A percentile compares a stretch with the other conserved stretches of the same genome.
phyloP scores from a whole-genome alignment of 768 basidiomycete genomes.

The Tricholoma furcatifolium region DNA sequence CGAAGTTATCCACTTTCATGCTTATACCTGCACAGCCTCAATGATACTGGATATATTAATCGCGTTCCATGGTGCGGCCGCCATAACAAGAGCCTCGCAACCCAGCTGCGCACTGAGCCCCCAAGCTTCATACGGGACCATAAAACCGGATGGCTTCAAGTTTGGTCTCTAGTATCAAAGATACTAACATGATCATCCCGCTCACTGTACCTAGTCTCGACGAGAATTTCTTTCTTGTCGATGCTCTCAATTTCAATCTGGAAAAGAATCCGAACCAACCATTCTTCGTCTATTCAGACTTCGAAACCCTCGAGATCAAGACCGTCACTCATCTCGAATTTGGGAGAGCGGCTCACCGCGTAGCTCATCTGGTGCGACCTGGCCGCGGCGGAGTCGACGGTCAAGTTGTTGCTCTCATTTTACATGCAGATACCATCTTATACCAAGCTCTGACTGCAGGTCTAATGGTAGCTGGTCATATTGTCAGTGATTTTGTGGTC shows the following conservation, averaged over 20 bases:
- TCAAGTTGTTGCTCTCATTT: slow-evolving; percentile 28
- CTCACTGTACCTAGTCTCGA: background rate
- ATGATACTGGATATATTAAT: no score
- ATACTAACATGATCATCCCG: no score
- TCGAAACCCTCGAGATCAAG: slow-evolving; percentile 13
- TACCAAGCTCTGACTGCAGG: slow-evolving; percentile 36
- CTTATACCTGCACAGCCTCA: no score
- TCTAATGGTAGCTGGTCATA: slow-evolving; percentile 22
- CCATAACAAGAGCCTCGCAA: no score
- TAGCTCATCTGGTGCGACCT: slow-evolving; percentile 32
- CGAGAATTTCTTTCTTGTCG: slow-evolving; percentile 1
- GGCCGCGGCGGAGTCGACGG: slow-evolving; percentile 20
- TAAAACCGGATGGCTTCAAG: no score
- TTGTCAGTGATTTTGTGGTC: background rate
- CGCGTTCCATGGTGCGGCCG: no score
- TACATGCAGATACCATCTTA: slow-evolving; percentile 26
- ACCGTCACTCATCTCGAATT: slow-evolving; percentile 37
- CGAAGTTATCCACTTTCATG: no score
- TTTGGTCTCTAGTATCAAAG: no score
- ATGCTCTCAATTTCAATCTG: slow-evolving; percentile 8
- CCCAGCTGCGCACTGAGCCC: no score
- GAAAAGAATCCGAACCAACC: slow-evolving; percentile 9
- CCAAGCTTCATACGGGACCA: no score
- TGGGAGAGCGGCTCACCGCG: slow-evolving; percentile 35
- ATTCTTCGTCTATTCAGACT: slow-evolving; percentile 16